Evolutionary conservation across 768 basidiomycete genomes (phyloP).

Genomic region (Austroboletus festivus): DNA sequence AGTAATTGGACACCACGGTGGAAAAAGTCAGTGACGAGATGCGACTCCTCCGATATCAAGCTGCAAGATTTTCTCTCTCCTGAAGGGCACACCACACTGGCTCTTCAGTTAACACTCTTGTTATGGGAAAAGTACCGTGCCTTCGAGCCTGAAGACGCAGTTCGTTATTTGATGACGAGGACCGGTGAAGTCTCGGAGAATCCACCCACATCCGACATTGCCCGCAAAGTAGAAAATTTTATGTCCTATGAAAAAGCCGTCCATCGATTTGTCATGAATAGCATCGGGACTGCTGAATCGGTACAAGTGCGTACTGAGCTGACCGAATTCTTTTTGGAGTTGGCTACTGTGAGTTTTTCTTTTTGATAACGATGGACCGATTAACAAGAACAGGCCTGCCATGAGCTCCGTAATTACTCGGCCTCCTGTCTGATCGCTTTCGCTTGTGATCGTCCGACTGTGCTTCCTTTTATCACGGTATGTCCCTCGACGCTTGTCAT

Average conservation of each 20-base stretch:
- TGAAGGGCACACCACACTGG: slow-evolving; percentile 41
- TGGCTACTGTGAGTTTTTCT: slow-evolving; percentile 37
- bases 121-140: slow-evolving; percentile 36
- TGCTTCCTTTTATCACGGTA: slow-evolving; percentile 32
- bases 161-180: slow-evolving; percentile 37
- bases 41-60: slow-evolving; percentile 26
- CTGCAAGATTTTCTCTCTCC: slow-evolving; percentile 35
- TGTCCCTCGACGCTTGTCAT: background rate
- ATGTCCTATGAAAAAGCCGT: slow-evolving; percentile 36
- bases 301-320: slow-evolving; percentile 22
- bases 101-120: slow-evolving; percentile 42
- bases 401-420: slow-evolving; percentile 45
- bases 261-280: slow-evolving; percentile 43
- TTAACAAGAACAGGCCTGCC: slow-evolving; percentile 37
- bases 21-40: slow-evolving; percentile 28
- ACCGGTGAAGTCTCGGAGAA: slow-evolving; percentile 28
- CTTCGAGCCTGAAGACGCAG: slow-evolving; percentile 43
- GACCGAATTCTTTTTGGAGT: slow-evolving; percentile 44
- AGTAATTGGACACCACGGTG: slow-evolving; percentile 27
- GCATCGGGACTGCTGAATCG: slow-evolving; percentile 25
- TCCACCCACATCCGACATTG: slow-evolving; percentile 27
- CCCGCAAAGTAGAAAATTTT: slow-evolving; percentile 28
- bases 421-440: slow-evolving; percentile 39
- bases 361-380: background rate
- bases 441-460: slow-evolving; percentile 40